phyloP scores from a whole-genome alignment of 148 eudicot species.

The Drosera capensis region DNA sequence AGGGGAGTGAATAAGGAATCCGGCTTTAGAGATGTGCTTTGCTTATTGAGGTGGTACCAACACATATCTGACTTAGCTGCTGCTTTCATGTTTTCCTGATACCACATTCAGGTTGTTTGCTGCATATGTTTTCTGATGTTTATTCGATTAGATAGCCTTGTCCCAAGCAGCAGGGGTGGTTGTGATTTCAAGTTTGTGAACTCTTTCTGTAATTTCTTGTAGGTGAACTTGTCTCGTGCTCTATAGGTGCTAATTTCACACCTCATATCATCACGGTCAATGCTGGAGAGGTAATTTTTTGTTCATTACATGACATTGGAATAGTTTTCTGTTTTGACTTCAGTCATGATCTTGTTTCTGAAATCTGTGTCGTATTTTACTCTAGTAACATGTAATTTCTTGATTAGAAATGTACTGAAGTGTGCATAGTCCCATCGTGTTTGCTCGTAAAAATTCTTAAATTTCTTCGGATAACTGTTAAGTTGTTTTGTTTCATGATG shows the following conservation, averaged over 20 bases:
- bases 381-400: no score
- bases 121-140: no score
- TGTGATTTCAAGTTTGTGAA: neutral
- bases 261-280: slow-evolving; percentile 87
- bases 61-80: no score
- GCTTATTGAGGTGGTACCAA: no score
- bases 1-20: no score
- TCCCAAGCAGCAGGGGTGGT: neutral
- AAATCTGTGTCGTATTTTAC: neutral
- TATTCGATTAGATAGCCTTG: neutral
- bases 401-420: no score
- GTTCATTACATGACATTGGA: neutral
- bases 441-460: neutral
- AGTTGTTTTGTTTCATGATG: slow-evolving; percentile 5
- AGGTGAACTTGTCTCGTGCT: slow-evolving; percentile 77
- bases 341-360: neutral
- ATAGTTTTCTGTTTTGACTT: neutral
- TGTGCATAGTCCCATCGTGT: no score
- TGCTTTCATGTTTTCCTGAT: no score
- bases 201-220: slow-evolving; percentile 6
- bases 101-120: no score
- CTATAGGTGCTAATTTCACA: slow-evolving; percentile 83
- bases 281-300: slow-evolving; percentile 70
- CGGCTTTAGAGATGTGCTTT: no score
- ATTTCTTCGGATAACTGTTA: neutral